These are phyloP conservation scores for Erysimum cheiri DNA, from an alignment of 441 rosid species.

Conservation along the genomic window DNA sequence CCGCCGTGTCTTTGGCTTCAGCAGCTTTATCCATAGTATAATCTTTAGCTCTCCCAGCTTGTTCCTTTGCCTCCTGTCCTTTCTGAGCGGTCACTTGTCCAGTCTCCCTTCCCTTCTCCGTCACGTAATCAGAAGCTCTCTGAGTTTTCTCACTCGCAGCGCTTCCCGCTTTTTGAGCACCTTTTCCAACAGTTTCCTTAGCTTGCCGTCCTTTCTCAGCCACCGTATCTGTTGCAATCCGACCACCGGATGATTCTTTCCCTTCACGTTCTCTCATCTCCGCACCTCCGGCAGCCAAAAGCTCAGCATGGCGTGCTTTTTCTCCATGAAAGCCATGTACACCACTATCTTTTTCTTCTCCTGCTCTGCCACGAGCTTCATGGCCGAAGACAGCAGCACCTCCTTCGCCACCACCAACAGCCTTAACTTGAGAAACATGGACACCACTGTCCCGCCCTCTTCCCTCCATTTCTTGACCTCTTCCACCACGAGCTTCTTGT, in stretches of 20 bases:
- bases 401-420: constrained; percentile 24
- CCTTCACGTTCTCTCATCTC: constrained; percentile 37
- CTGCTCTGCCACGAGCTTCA: constrained; percentile 27
- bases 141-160: constrained; percentile 27
- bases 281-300: constrained; percentile 34
- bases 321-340: constrained; percentile 27
- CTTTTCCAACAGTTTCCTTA: constrained; percentile 20
- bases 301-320: constrained; percentile 39
- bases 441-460: constrained; percentile 35
- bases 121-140: constrained; percentile 16
- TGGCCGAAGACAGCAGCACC: constrained; percentile 18
- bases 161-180: constrained; percentile 8
- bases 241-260: constrained; percentile 12
- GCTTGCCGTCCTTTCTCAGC: neutral
- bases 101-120: constrained; percentile 46
- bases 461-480: constrained; percentile 20
- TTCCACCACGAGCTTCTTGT: constrained; percentile 13
- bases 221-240: neutral
- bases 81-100: constrained; percentile 17
- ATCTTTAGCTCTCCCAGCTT: constrained; percentile 37
- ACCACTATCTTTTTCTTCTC: constrained; percentile 24
- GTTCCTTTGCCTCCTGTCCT: constrained; percentile 30
- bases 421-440: constrained; percentile 20
- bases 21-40: constrained; percentile 21
- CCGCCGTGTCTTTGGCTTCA: constrained; percentile 46